Evolutionary conservation across 768 basidiomycete species (phyloP).

Genomic region (Lactarius tabidus): DNA sequence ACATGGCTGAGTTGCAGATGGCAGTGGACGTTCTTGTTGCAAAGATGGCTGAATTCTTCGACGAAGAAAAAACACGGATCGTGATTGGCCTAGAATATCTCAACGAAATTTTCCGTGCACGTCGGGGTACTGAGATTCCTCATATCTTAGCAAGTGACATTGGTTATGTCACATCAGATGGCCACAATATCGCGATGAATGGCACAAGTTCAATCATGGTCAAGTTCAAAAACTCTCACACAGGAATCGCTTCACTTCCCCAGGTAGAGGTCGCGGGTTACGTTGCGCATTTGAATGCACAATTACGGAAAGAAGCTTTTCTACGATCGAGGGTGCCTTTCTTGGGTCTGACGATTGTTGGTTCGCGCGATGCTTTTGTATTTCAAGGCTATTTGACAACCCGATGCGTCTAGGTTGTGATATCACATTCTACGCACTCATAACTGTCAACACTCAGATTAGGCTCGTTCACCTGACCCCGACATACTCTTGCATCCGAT

Average conservation of each 20-base stretch:
- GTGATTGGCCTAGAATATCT: background rate
- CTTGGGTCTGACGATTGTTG: background rate
- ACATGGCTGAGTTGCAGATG: background rate
- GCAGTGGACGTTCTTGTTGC: background rate
- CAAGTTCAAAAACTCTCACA: background rate
- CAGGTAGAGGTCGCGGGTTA: background rate
- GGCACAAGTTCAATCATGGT: background rate
- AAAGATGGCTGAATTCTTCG: background rate
- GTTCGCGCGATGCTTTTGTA: background rate
- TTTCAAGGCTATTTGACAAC: background rate
- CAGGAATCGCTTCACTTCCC: background rate
- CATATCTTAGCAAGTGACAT: background rate
- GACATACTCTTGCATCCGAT: background rate
- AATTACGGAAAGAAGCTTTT: background rate
- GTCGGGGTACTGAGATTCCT: fast-evolving
- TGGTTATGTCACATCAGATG: background rate
- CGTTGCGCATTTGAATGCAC: background rate
- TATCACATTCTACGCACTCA: background rate
- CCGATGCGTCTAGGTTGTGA: background rate
- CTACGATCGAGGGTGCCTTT: background rate
- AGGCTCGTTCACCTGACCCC: background rate
- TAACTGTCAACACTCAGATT: background rate
- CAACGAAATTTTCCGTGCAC: background rate
- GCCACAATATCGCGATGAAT: background rate
- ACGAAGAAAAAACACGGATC: background rate